Evolutionary conservation across 495 filamentous ascomycete species (phyloP).

Genomic region (Cladorrhinum samala): DNA sequence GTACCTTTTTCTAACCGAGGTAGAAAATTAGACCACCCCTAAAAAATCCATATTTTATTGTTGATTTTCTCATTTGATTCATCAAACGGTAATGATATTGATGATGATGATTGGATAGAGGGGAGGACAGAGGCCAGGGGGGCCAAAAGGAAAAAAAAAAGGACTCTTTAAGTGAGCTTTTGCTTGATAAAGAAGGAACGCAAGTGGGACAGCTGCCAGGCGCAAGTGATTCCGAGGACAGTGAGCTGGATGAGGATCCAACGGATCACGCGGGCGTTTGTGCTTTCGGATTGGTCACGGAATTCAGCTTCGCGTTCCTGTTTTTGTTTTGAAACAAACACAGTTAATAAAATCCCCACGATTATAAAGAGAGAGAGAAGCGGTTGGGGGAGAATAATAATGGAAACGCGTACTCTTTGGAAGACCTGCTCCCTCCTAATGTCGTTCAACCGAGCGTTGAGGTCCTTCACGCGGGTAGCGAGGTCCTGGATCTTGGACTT

Average conservation of each 20-base stretch:
- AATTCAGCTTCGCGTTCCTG: slow-evolving; percentile 98
- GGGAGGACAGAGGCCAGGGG: background rate
- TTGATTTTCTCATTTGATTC: too few relatives aligned
- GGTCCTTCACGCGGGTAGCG: slow-evolving; percentile 78
- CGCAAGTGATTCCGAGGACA: slow-evolving; percentile 85
- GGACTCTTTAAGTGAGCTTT: slow-evolving; percentile 70
- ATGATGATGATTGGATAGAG: background rate
- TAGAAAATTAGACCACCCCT: too few relatives aligned
- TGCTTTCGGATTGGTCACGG: slow-evolving; percentile 90
- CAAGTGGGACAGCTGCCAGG: slow-evolving; percentile 95
- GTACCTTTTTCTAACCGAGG: too few relatives aligned
- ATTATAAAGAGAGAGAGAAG: background rate
- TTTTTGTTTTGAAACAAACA: slow-evolving; percentile 1
- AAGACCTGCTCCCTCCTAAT: slow-evolving; percentile 93
- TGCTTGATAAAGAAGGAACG: slow-evolving; percentile 99
- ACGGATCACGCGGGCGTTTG: slow-evolving; percentile 85
- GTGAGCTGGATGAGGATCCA: slow-evolving; percentile 89
- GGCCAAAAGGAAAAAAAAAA: background rate
- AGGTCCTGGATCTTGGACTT: slow-evolving; percentile 92
- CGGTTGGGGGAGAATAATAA: background rate
- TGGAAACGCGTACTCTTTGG: slow-evolving; percentile 66
- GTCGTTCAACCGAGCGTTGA: slow-evolving; percentile 83
- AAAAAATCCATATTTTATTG: too few relatives aligned
- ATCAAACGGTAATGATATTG: too few relatives aligned
- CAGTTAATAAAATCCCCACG: background rate